phyloP scores from a whole-genome alignment of 1,284 basidiomycete genomes.

The Austropuccinia psidii region DNA sequence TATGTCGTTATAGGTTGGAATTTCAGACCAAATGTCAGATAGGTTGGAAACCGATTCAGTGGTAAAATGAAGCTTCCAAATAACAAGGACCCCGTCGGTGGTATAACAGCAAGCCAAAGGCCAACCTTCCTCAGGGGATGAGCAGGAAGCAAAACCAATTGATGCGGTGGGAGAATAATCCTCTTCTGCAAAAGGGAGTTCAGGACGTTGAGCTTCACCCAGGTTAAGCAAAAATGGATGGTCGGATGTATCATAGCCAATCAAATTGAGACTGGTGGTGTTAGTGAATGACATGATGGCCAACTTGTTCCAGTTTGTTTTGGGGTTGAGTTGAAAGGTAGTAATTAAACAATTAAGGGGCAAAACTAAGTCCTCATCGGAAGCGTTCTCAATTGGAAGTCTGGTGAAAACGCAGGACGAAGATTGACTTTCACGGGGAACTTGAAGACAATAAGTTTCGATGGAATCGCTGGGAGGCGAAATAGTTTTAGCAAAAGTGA shows the following conservation, averaged over 20 bases:
- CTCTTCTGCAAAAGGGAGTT: conserved; percentile 25
- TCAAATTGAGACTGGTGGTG: conserved; percentile 13
- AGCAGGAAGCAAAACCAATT: conserved; percentile 16
- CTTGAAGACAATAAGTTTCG: conserved; percentile 22
- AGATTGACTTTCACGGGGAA: background rate
- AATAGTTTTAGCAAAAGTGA: no score
- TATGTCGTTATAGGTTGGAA: background rate
- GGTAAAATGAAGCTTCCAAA: conserved; percentile 2
- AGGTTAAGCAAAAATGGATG: conserved; percentile 24
- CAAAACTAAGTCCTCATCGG: background rate
- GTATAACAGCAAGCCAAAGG: conserved; percentile 28
- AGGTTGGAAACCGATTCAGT: background rate
- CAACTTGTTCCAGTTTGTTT: conserved; percentile 17
- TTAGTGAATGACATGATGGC: conserved; percentile 10
- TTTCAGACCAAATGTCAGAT: background rate
- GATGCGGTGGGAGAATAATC: conserved; percentile 15
- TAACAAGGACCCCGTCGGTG: conserved; percentile 25
- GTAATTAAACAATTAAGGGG: background rate
- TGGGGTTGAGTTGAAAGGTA: background rate
- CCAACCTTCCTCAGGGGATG: background rate
- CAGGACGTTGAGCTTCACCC: conserved; percentile 13
- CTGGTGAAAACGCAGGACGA: background rate
- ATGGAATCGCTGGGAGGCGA: background rate
- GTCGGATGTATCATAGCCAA: conserved; percentile 8
- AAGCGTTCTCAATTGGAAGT: conserved; percentile 5